These are phyloP conservation scores for Clitocybe nebularis DNA, from an alignment of 1,284 basidiomycete species.

Conservation along the genomic window DNA sequence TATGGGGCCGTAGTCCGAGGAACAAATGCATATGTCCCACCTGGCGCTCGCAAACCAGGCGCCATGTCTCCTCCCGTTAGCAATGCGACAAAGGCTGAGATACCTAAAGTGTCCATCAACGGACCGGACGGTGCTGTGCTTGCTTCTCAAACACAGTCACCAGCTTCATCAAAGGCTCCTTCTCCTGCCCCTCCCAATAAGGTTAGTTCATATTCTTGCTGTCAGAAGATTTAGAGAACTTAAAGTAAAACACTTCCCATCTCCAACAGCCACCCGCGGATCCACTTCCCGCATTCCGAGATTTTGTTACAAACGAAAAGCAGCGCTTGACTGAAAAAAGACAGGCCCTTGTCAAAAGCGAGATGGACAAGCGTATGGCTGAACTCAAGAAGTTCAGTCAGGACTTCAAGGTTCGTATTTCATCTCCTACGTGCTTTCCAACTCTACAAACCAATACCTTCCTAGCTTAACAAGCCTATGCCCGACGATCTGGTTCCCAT, in stretches of 20 bases:
- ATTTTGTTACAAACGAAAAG: conserved; percentile 88
- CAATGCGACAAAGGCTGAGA: conserved; percentile 39
- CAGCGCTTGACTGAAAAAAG: conserved; percentile 87
- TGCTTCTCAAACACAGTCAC: conserved; percentile 33
- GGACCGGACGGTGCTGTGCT: conserved; percentile 57
- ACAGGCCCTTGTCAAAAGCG: conserved; percentile 85
- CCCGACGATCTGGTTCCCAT: conserved; percentile 93
- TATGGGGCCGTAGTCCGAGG: conserved; percentile 91
- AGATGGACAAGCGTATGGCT: conserved; percentile 90
- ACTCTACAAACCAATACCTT: conserved; percentile 8
- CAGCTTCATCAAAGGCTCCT: conserved; percentile 49
- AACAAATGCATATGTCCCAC: conserved; percentile 87
- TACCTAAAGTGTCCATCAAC: conserved; percentile 71
- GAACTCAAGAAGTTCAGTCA: conserved; percentile 91
- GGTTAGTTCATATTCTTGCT: too few species aligned
- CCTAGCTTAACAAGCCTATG: conserved; percentile 90
- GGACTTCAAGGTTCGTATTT: conserved; percentile 79
- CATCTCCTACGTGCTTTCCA: conserved; percentile 3
- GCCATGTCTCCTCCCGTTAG: conserved; percentile 19
- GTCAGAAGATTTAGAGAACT: too few species aligned
- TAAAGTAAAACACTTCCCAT: too few species aligned
- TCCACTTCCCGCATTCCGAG: conserved; percentile 76
- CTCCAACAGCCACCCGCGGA: conserved; percentile 66
- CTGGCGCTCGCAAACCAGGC: conserved; percentile 30
- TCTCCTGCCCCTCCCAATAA: conserved; percentile 50